phyloP scores from a whole-genome alignment of 2,329 filamentous ascomycete genomes.

The Aspergillus sclerotialis region DNA sequence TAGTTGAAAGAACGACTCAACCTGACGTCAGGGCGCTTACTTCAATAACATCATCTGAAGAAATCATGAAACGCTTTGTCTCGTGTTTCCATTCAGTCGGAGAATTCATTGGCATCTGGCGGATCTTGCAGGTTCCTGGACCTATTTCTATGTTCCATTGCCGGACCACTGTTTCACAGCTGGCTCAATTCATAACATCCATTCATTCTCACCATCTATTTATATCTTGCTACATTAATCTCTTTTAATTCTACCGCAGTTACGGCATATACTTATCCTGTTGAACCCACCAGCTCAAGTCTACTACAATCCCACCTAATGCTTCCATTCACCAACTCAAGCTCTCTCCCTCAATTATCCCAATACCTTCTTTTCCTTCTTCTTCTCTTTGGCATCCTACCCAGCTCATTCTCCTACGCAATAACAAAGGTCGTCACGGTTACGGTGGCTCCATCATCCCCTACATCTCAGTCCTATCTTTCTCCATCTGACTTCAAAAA shows the following conservation, averaged over 20 bases:
- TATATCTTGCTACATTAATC: no score
- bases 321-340: neutral
- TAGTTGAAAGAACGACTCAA: neutral
- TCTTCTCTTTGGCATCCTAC: neutral
- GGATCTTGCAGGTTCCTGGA: no score
- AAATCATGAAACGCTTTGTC: neutral
- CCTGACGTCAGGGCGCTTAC: constrained; percentile 10
- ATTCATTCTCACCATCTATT: neutral
- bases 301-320: neutral
- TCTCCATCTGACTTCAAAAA: constrained; percentile 34
- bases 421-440: constrained; percentile 15
- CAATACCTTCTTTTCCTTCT: neutral
- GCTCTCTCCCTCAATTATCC: neutral
- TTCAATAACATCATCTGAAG: neutral
- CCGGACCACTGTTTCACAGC: no score
- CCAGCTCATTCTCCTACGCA: constrained; percentile 5
- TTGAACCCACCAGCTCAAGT: neutral
- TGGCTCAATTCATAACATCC: neutral
- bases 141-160: no score
- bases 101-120: no score
- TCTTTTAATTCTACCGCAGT: neutral
- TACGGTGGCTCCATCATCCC: constrained; percentile 19
- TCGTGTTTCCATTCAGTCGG: no score
- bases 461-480: constrained; percentile 36
- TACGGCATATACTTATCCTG: neutral